Base-by-base conservation (phyloP, 768 basidiomycete species). In the Strobilomyces echinocephalus region DNA sequence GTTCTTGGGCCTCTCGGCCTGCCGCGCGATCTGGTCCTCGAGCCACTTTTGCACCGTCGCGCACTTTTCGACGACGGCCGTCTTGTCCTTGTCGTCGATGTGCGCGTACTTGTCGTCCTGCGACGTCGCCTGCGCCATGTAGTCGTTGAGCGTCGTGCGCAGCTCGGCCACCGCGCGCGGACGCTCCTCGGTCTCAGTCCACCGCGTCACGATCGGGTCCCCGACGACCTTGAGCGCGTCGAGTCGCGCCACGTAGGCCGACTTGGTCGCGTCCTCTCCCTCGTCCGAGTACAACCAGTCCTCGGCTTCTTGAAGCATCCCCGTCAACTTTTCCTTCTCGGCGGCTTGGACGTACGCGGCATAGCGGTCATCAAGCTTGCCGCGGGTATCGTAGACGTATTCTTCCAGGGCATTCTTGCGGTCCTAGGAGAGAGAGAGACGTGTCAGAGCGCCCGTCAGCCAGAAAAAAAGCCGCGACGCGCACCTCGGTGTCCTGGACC, bases 371-470 rank as follows among this genome's bases (percentile, higher is more conserved):
- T 97, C 95, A 55, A 99, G 81, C 76, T 97, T 95, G 72, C 82
- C 76, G 36, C 94, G 89, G 65, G 80, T 93, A 71, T 98, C 95
- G 74, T 97, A 97, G 53, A 98, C 88, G 76, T 95, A 97, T 74
- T 98, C 97, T 75, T 99, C 95, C 14, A 99, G 84, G 5, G 95
- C 94, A 68, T 99, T 99, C 77, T 97, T 99, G 72, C 91, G 85
- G 72, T 98, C 91, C 92, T 95, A 15, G 31, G 4, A 51, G 21
- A 42, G 2, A 15, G 20, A 20, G 2, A 28, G 1, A n/a, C 49
- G 20, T 40, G 49, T 20, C 11, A 5, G 14, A 28, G 24, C 45
- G 35, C 34, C 47, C 58, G 35, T 61, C 58, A 49, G 49, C 36
- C 24, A 26, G 35, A 7, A 1, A 18, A 9, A 12, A 45, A n/a